phyloP scores from a whole-genome alignment of 2,329 filamentous ascomycete species.

The Alternaria hordeiaustralica region DNA sequence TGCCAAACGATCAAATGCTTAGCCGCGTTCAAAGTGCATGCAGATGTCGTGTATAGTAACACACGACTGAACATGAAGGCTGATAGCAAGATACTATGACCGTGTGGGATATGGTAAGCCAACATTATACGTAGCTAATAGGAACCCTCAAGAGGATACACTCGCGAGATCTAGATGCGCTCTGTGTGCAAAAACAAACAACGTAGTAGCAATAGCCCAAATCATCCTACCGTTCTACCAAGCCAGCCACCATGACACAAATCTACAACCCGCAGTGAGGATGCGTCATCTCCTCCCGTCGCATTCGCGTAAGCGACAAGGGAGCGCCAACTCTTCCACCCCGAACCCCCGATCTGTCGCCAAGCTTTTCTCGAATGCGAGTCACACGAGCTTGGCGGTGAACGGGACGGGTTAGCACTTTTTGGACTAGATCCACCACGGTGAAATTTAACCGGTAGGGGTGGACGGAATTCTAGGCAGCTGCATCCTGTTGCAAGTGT shows the following conservation, averaged over 20 bases:
- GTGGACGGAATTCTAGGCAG: neutral
- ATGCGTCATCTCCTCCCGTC: neutral
- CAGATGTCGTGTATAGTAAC: neutral
- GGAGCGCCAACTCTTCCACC: neutral
- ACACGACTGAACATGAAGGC: neutral
- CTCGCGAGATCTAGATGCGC: neutral
- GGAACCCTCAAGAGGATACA: neutral
- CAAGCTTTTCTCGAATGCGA: neutral
- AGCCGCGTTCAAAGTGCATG: neutral
- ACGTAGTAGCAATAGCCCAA: neutral
- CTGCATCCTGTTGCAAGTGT: neutral
- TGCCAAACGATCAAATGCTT: neutral
- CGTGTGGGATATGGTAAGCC: neutral
- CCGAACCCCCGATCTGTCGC: conserved; percentile 5
- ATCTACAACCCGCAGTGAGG: neutral
- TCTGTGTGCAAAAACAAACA: neutral
- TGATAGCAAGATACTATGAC: neutral
- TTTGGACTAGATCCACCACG: neutral
- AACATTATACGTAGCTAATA: neutral
- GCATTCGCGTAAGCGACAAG: neutral
- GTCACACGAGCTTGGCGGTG: neutral
- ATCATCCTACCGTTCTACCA: neutral
- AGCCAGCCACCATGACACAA: neutral
- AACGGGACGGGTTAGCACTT: neutral
- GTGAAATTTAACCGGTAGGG: neutral